Evolutionary conservation across 805 yeast genomes (phyloP).

Genomic region (Ogataea haglerorum): DNA sequence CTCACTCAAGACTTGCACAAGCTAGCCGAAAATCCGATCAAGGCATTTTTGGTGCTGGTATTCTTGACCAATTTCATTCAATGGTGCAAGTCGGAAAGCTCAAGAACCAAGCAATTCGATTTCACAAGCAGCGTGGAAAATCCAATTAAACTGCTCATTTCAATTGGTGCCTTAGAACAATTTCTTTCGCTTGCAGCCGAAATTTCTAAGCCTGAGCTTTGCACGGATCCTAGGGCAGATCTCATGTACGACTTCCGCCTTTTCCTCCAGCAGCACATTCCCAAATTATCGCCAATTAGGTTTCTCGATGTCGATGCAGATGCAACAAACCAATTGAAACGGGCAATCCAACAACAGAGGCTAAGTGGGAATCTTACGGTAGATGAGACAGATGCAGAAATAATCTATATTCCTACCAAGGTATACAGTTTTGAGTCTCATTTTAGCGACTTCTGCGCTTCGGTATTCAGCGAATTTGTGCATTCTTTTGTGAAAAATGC

Average conservation of each 20-base stretch:
- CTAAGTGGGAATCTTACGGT: conserved; percentile 26
- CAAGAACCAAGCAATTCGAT: conserved; percentile 45
- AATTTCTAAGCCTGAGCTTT: conserved; percentile 32
- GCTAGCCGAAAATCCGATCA: conserved; percentile 45
- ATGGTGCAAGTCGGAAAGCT: conserved; percentile 58
- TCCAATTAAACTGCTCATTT: conserved; percentile 57
- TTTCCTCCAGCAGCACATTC: conserved; percentile 62
- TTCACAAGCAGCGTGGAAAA: conserved; percentile 45
- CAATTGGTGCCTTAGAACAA: conserved; percentile 69
- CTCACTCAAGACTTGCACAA: conserved; percentile 38
- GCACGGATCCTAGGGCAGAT: conserved; percentile 14
- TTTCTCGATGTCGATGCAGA: conserved; percentile 48
- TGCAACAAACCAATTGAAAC: conserved; percentile 36
- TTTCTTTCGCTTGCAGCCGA: conserved; percentile 60
- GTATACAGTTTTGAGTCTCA: conserved; percentile 25
- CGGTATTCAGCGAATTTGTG: conserved; percentile 48
- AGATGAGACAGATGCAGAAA: conserved; percentile 28
- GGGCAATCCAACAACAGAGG: conserved; percentile 26
- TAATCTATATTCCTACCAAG: conserved; percentile 23
- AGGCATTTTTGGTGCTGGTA: conserved; percentile 45
- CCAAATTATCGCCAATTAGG: conserved; percentile 51
- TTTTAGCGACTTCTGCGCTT: conserved; percentile 36
- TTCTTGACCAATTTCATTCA: conserved; percentile 57
- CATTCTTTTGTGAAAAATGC: conserved; percentile 57
- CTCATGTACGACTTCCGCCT: conserved; percentile 62